Evolutionary conservation across 2,329 filamentous ascomycete genomes (phyloP), one percentile per base, ranked within the genome.

Genomic region (Cladosporium sp.): DNA sequence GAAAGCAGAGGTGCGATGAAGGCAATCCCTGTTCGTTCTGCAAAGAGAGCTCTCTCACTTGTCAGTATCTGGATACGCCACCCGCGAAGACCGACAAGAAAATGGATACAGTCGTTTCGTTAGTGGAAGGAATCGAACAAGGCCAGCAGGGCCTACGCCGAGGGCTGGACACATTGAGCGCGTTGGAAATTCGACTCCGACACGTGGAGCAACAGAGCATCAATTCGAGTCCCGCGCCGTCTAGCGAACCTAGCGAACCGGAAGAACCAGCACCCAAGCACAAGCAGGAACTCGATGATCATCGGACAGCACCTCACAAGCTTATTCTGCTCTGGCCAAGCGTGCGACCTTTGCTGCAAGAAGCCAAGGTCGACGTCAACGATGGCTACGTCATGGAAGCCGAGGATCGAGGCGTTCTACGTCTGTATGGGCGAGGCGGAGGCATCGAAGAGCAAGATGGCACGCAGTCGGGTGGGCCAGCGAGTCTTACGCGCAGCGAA

Each of bases 1-100:
- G 93, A 38, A 96, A 96, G 74, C 91, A 91, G 15, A 96, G 95
- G 75, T 96, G 92, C 72, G 91, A 96, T 67, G 92, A 96, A 77
- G 86, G 87, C 11, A 86, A 88, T 64, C 92, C 89, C 67, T 93
- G 91, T 70, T 90, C 88, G 38, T 85, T 86, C 67, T 99, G 94
- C 73, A 88, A 88, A 67, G 92, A 97, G 65, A 95, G 95, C 71
- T 86, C 84, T 64, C 82, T 91, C 36, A 82, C 86, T 55, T 99
- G 90, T 77, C 87, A 90, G 73, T 97, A 97, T 73, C 87, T 92
- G 64, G 92, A 97, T 69, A 88, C 94, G 5, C 89, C 91, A 22
- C 91, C 91, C 15, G 94, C 95, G 70, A 93, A 95, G 74, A 81
- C 67, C 65, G 79, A 70, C 63, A 73, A 73, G 58, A 81, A 79